phyloP scores from a whole-genome alignment of 345 rosid species.

The Noccaea caerulescens region DNA sequence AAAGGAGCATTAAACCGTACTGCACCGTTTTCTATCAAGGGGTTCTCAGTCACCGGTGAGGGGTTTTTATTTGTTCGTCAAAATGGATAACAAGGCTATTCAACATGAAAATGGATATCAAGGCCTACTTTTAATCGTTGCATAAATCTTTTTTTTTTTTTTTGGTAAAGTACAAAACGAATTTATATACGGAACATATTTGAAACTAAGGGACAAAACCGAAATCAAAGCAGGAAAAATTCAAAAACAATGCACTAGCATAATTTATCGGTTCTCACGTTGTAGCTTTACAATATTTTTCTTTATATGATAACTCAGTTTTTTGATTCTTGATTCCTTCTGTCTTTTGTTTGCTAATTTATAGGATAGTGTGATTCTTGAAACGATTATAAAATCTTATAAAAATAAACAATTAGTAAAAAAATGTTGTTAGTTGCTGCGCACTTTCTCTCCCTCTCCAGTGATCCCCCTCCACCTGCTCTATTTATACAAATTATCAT shows the following conservation, averaged over 20 bases:
- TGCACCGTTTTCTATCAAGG: too few species aligned
- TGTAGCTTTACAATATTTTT: background rate
- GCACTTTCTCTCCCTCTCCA: background rate
- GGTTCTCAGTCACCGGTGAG: too few species aligned
- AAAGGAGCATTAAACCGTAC: too few species aligned
- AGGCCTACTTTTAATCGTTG: background rate
- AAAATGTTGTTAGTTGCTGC: background rate
- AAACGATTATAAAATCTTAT: too few species aligned
- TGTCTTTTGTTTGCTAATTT: background rate
- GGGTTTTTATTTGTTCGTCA: too few species aligned
- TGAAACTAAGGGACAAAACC: too few species aligned
- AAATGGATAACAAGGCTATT: too few species aligned
- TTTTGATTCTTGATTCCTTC: background rate
- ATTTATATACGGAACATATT: too few species aligned
- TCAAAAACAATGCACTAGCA: background rate
- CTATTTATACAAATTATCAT: constrained; percentile 18
- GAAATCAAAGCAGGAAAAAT: constrained; percentile 6
- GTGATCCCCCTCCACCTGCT: background rate
- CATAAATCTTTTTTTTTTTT: background rate
- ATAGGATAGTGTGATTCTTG: constrained; percentile 26
- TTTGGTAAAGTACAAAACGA: background rate
- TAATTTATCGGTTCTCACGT: constrained; percentile 6
- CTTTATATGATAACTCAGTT: constrained; percentile 16
- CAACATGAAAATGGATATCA: constrained; percentile 1
- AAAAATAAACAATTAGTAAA: background rate